Conservation (phyloP, 495 filamentous ascomycete species). For the Sporormia fimetaria region DNA sequence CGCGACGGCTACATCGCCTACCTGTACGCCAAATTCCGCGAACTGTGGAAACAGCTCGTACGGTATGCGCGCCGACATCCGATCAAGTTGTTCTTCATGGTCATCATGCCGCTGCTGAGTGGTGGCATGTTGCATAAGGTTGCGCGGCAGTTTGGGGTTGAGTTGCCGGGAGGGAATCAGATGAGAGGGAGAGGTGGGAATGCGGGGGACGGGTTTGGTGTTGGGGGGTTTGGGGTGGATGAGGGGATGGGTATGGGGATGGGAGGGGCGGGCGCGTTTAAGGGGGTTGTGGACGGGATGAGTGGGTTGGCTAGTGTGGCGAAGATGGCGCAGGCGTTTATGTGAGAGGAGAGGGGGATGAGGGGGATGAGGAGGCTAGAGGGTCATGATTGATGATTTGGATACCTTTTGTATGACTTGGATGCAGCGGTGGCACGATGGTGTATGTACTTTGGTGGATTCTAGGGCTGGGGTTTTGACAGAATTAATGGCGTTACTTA, state of each 20-base stretch:
- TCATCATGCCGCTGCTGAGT: constrained; percentile 72
- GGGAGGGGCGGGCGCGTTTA: constrained; percentile 10
- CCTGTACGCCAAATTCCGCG: constrained; percentile 56
- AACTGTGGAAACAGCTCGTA: constrained; percentile 59
- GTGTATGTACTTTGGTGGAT: too few relatives aligned
- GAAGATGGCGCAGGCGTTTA: constrained; percentile 30
- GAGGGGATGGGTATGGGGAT: constrained; percentile 26
- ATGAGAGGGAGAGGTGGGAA: constrained; percentile 34
- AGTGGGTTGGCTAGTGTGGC: constrained; percentile 27
- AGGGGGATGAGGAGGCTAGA: neutral
- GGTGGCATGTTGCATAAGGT: constrained; percentile 66
- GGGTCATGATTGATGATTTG: too few relatives aligned
- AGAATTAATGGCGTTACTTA: too few relatives aligned
- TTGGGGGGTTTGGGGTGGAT: constrained; percentile 28
- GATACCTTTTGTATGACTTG: too few relatives aligned
- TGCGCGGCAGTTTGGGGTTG: constrained; percentile 61
- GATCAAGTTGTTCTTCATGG: constrained; percentile 70
- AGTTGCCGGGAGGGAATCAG: constrained; percentile 54
- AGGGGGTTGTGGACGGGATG: constrained; percentile 15
- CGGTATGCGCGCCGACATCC: constrained; percentile 69
- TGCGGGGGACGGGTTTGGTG: constrained; percentile 29
- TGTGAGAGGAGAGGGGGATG: constrained; percentile 18
- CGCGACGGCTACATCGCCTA: constrained; percentile 64
- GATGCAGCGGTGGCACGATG: too few relatives aligned
- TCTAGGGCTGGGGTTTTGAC: too few relatives aligned